These are phyloP conservation scores for Chondrus crispus DNA, from an alignment of 23 red algal species.

Conservation along the genomic window DNA sequence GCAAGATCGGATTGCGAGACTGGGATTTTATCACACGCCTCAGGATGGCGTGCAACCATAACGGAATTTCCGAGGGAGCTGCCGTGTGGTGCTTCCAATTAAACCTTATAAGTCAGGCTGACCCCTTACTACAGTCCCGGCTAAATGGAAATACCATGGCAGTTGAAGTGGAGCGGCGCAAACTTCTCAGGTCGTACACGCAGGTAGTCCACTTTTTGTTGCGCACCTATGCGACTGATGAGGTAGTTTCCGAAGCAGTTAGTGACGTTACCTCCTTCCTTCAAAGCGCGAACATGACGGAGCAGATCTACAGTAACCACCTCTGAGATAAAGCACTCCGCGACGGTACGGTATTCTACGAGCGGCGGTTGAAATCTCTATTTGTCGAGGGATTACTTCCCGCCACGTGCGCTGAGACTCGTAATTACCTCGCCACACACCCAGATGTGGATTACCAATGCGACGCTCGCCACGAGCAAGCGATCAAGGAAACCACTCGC, in stretches of 20 bases:
- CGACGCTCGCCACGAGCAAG: not conserved
- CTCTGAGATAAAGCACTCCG: not conserved
- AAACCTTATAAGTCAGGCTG: not conserved
- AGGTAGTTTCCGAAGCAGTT: slow-evolving; percentile 4
- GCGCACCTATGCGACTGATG: slow-evolving; percentile 20
- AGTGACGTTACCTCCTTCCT: not conserved
- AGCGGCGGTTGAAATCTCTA: not conserved
- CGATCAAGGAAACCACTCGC: not conserved
- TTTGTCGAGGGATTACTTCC: not conserved
- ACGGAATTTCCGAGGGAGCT: slow-evolving; percentile 21
- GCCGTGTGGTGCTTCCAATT: not conserved
- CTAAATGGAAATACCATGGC: not conserved
- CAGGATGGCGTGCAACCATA: slow-evolving; percentile 9
- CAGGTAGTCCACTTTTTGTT: slow-evolving; percentile 1
- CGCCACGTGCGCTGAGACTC: not conserved
- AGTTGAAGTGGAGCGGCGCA: not conserved
- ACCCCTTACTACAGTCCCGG: not conserved
- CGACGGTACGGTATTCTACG: not conserved
- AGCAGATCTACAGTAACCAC: not conserved
- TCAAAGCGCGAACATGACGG: not conserved
- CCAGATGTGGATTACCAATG: not conserved
- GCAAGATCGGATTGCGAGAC: slow-evolving; percentile 12
- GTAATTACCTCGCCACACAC: not conserved
- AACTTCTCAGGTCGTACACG: slow-evolving; percentile 4
- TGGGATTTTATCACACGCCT: slow-evolving; percentile 17